These are phyloP conservation scores for Schizosaccharomyces octosporus DNA, from an alignment of 805 yeast species.

Conservation along the genomic window DNA sequence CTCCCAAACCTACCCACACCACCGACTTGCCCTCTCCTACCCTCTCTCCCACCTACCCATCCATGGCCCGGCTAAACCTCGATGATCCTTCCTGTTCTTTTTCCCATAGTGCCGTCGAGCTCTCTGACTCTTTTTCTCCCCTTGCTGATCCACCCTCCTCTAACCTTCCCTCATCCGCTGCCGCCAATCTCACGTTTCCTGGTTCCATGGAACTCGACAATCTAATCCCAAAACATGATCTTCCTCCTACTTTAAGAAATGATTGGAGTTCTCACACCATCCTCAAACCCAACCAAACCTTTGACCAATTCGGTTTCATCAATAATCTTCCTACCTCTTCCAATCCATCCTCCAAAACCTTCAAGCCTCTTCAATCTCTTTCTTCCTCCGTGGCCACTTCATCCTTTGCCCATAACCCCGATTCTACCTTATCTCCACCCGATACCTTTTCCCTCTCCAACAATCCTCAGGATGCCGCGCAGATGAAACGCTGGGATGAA, in stretches of 20 bases:
- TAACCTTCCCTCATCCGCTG: background rate
- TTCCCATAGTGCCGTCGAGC: background rate
- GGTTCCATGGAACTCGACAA: background rate
- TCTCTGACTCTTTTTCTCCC: background rate
- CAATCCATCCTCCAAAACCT: background rate
- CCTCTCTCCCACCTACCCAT: too few species aligned
- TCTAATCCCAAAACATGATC: background rate
- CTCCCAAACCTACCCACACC: too few species aligned
- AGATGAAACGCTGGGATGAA: conserved; percentile 18
- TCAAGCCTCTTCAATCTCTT: background rate
- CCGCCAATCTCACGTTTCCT: background rate
- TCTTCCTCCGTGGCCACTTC: background rate
- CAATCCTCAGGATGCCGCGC: too few species aligned
- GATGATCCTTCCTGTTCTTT: too few species aligned
- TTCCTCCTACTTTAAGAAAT: background rate
- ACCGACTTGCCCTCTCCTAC: too few species aligned
- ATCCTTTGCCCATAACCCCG: too few species aligned
- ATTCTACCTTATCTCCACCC: too few species aligned
- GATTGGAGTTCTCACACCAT: background rate
- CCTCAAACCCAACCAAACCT: background rate
- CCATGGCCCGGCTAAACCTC: too few species aligned
- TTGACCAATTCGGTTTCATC: background rate
- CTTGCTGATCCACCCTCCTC: background rate
- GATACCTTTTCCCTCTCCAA: too few species aligned
- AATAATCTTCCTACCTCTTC: too few species aligned